Base-by-base conservation (phyloP, 2,329 filamentous ascomycete genomes). In the Colletotrichum chrysophilum region DNA sequence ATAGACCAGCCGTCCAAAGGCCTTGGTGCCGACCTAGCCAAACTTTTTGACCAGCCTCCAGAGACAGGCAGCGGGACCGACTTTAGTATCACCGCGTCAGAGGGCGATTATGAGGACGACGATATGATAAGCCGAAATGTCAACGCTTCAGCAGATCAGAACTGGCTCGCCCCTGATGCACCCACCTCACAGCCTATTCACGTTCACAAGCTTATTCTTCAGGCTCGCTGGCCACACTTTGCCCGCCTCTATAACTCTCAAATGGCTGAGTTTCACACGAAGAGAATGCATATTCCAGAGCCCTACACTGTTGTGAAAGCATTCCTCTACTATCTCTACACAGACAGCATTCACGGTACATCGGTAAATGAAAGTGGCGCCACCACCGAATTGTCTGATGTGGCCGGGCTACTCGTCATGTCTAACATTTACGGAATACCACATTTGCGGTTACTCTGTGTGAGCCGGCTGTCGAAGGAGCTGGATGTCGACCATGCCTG, bases 381-480 rank as follows among this genome's bases (percentile, higher is more conserved):
- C 43, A 95, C 97, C 86, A 91, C 91, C 0, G 90, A 93, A 65
- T 91, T 98, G 24, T 92, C 93, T 34, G 96, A 98, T 79, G 96
- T 98, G 16, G 96, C 97, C 0, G 96, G 97, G 10, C 92, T 99
- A 84, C 90, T 99, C 4, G 96, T 99, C 78, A 97, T 99, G 95
- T 96, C 96, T 58, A 98, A 98, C 83, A 95, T 98, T 62, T 99
- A 99, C 86, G 96, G 98, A 82, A 97, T 99, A 87, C 96, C 96
- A 2, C 95, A 97, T 79, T 91, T 99, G 28, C 94, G 96, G 24
- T 91, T 98, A 9, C 89, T 98, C 2, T 98, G 96, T 83, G 94
- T 98, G 70, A 96, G 98, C 82, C 92, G 97, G 10, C 90, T 99
- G 5, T 94, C 94, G 71, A 94, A 95, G 77, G 97, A 99, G 82